These are phyloP conservation scores for Bothia castanella DNA, from an alignment of 1,284 basidiomycete genomes.

Conservation along the genomic window DNA sequence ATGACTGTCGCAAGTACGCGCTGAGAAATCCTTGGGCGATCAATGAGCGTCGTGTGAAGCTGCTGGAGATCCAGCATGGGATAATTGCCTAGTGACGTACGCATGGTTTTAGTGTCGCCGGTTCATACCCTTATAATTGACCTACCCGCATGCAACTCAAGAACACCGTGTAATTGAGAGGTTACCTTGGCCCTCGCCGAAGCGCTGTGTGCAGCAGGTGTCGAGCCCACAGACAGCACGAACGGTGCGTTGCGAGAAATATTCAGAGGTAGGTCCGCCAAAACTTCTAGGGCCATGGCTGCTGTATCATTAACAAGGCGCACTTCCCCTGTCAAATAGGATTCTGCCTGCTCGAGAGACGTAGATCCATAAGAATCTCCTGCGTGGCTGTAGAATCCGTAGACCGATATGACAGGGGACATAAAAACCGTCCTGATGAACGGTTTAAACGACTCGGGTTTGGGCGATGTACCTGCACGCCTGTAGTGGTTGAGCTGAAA, in stretches of 20 bases:
- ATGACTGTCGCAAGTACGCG: constrained; percentile 70
- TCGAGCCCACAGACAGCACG: constrained; percentile 79
- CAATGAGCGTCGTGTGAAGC: constrained; percentile 66
- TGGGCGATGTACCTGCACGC: constrained; percentile 72
- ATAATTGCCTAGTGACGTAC: constrained; percentile 61
- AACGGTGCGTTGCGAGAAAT: constrained; percentile 45
- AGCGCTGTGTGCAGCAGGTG: constrained; percentile 79
- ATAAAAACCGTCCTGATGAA: constrained; percentile 52
- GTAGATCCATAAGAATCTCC: constrained; percentile 74
- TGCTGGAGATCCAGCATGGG: constrained; percentile 84
- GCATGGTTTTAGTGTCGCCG: constrained; percentile 7
- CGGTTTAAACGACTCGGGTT: constrained; percentile 51
- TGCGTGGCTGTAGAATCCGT: constrained; percentile 83
- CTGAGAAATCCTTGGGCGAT: constrained; percentile 57
- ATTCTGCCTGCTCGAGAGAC: constrained; percentile 57
- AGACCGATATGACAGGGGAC: constrained; percentile 58
- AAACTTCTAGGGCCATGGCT: constrained; percentile 48
- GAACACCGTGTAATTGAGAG: constrained; percentile 50
- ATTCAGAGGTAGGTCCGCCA: constrained; percentile 36
- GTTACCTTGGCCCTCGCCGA: constrained; percentile 50
- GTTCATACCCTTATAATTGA: not conserved
- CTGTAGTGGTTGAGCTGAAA: constrained; percentile 38
- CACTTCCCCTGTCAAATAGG: constrained; percentile 70
- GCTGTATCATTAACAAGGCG: constrained; percentile 68
- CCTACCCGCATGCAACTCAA: constrained; percentile 75